These are phyloP conservation scores for Metarhizium rileyi DNA, from an alignment of 2,329 filamentous ascomycete genomes.

Conservation along the genomic window DNA sequence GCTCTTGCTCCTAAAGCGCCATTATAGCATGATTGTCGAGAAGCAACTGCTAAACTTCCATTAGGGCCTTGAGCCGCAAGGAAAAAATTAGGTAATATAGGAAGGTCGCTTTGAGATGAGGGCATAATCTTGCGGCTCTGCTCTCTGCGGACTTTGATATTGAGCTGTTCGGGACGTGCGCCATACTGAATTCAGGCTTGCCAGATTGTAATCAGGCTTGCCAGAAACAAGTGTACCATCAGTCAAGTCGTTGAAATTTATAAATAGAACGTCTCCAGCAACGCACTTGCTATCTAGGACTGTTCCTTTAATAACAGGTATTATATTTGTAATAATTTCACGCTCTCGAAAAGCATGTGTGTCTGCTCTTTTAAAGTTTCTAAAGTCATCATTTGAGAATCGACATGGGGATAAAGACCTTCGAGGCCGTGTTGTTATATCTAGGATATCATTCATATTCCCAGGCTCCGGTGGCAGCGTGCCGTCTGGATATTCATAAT, in stretches of 20 bases:
- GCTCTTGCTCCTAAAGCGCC: constrained; percentile 24
- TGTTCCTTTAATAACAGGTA: not conserved
- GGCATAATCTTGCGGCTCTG: constrained; percentile 18
- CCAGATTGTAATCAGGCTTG: too few species aligned
- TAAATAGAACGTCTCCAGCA: not conserved
- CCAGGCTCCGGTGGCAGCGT: constrained; percentile 8
- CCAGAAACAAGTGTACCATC: constrained; percentile 5
- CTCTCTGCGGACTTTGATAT: constrained; percentile 12
- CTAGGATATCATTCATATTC: not conserved
- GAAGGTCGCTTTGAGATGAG: constrained; percentile 19
- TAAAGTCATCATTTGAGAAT: not conserved
- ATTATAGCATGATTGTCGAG: constrained; percentile 25
- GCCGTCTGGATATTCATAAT: constrained; percentile 11
- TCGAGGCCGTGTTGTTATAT: constrained; percentile 5
- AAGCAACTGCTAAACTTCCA: constrained; percentile 16
- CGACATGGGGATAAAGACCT: not conserved
- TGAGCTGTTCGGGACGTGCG: constrained; percentile 16
- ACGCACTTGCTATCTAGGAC: constrained; percentile 2
- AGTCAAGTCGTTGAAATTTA: not conserved
- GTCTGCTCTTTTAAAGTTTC: not conserved
- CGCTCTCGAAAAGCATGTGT: not conserved
- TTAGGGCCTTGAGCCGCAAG: constrained; percentile 26
- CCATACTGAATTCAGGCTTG: not conserved
- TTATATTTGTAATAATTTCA: not conserved
- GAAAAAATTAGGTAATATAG: constrained; percentile 29